Percentiles rank a stretch among this genome's conserved stretches.
Conservation (phyloP, 2,329 filamentous ascomycete genomes). For the Lachnellula subtilissima region DNA sequence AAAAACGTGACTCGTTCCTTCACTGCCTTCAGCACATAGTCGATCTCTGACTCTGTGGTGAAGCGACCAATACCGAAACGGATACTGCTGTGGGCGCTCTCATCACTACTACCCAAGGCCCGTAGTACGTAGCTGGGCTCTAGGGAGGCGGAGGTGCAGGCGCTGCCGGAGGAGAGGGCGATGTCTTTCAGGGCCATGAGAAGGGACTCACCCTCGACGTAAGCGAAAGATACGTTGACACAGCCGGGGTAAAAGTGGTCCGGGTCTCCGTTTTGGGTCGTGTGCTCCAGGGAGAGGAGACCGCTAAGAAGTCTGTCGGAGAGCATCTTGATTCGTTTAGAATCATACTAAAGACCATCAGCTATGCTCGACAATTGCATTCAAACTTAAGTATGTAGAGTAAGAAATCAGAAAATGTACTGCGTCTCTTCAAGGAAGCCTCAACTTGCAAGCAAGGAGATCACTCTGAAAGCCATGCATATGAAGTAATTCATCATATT, state of each 20-base stretch:
- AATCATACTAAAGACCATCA: constrained; percentile 68
- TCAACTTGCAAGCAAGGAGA: constrained; percentile 37
- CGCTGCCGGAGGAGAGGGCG: constrained; percentile 90
- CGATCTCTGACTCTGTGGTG: constrained; percentile 90
- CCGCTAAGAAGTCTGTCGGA: constrained; percentile 81
- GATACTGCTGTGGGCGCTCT: constrained; percentile 96
- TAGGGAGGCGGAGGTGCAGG: constrained; percentile 92
- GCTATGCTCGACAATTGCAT: constrained; percentile 1
- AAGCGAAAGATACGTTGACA: constrained; percentile 97
- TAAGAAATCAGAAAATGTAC: constrained; percentile 28
- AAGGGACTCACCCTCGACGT: constrained; percentile 95
- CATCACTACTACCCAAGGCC: constrained; percentile 91
- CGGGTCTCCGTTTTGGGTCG: constrained; percentile 80
- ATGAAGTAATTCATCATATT: constrained; percentile 78
- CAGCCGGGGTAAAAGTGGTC: constrained; percentile 88
- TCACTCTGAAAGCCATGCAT: constrained; percentile 90
- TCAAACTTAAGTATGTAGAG: constrained; percentile 22
- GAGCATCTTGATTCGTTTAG: constrained; percentile 73
- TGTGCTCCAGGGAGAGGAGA: constrained; percentile 86
- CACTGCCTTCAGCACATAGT: constrained; percentile 95
- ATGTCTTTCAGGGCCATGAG: constrained; percentile 99
- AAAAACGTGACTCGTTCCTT: constrained; percentile 86
- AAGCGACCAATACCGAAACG: constrained; percentile 96
- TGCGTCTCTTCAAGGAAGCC: constrained; percentile 32
- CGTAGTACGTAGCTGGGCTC: constrained; percentile 95